Evolutionary conservation across 2,329 filamentous ascomycete genomes (phyloP), one percentile per base, ranked within the genome.

Genomic region (Rutstroemia sp.): DNA sequence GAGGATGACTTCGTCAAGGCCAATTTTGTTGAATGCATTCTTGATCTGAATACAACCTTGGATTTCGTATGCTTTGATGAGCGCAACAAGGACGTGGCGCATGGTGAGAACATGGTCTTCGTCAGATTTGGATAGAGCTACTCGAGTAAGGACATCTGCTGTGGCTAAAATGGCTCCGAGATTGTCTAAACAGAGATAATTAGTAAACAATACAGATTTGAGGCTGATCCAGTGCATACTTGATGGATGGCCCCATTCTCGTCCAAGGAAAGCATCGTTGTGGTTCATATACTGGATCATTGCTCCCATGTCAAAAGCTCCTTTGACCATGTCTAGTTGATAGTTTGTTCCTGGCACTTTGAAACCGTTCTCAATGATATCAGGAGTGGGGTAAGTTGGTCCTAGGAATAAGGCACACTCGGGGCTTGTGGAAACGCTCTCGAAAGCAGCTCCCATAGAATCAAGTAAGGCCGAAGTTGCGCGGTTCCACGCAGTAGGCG

Each of bases 231-330:
- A 34, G 4, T 42, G 39, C 52, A 37, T 54, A 67, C 63, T 65
- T 21, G 69, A 73, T 12, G 73, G 73, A 65, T 75, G 73, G 1
- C 72, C 72, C 73, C 73, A 74, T 63, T 75, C 73, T n/a, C 64
- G 66, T 0, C 71, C 73, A 8, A 63, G 55, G n/a, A 70, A 65
- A 5, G 68, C 72, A 65, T 75, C 73, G 51, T 74, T 75, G 50
- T 73, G 72, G 58, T 75, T 73, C 14, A 75, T 59, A 52, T 73
- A 74, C 25, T 73, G 65, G 39, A 75, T 73, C 59, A 72, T 58
- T 2, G 64, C 59, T 0, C 71, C 72, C 21, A 75, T 44, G 52
- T 71, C 68, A 54, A 74, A 75, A 14, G 73, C 69, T 0, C 71
- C 73, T 48, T 74, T 71, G 1, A 71, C 46, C 3, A 68, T 67